Evolutionary conservation across 2,329 filamentous ascomycete species (phyloP).

Genomic region (Albifimbria verrucaria): DNA sequence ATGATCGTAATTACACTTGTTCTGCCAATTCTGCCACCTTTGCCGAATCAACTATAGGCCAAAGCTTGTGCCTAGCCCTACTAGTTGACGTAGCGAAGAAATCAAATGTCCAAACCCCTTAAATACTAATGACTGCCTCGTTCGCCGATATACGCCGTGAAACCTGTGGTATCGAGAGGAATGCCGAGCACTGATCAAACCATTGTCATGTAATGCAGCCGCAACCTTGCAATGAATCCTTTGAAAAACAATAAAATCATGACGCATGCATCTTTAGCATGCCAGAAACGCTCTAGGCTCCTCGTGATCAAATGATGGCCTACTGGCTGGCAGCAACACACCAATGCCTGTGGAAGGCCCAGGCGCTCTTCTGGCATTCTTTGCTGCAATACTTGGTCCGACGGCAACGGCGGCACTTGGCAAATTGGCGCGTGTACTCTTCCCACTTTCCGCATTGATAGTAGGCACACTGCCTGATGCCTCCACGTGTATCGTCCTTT

Average conservation of each 20-base stretch:
- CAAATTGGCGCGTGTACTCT: slow-evolving; percentile 92
- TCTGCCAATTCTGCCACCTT: neutral
- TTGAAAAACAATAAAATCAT: slow-evolving; percentile 24
- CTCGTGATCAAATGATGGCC: slow-evolving; percentile 6
- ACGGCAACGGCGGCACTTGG: slow-evolving; percentile 93
- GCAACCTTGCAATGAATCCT: slow-evolving; percentile 25
- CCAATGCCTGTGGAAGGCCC: slow-evolving; percentile 98
- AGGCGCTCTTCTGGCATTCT: slow-evolving; percentile 98
- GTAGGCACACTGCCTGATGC: slow-evolving; percentile 95
- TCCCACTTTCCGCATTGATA: slow-evolving; percentile 99
- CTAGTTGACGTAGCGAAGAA: slow-evolving; percentile 11
- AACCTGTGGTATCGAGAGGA: slow-evolving; percentile 43
- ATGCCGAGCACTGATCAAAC: slow-evolving; percentile 38
- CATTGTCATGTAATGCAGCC: slow-evolving; percentile 39
- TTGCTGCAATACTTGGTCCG: slow-evolving; percentile 99
- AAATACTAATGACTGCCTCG: slow-evolving; percentile 9
- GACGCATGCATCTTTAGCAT: slow-evolving; percentile 5
- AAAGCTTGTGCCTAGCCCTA: neutral
- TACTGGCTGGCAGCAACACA: slow-evolving; percentile 72
- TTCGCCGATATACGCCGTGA: slow-evolving; percentile 22
- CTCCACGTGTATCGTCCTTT: slow-evolving; percentile 91
- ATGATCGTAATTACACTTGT: slow-evolving; percentile 1
- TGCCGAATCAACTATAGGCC: neutral
- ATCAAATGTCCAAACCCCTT: slow-evolving; percentile 9
- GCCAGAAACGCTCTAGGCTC: neutral